phyloP scores from a whole-genome alignment of 2,329 filamentous ascomycete genomes.

The Ophiocordyceps camponoti-saundersi region DNA sequence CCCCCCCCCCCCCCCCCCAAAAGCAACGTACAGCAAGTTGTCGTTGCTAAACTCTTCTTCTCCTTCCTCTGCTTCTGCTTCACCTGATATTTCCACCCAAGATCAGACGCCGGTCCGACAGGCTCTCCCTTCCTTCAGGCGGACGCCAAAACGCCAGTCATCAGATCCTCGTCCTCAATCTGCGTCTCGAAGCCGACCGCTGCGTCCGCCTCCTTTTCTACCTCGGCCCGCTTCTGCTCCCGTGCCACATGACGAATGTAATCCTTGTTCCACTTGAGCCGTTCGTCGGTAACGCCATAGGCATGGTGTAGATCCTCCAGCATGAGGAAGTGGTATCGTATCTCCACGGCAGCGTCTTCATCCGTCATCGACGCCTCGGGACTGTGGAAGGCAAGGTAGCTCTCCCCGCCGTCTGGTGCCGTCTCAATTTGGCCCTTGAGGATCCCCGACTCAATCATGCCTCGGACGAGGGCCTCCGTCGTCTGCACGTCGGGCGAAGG shows the following conservation, averaged over 20 bases:
- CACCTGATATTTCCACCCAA: no score
- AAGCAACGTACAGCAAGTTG: no score
- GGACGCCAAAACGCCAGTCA: constrained; percentile 25
- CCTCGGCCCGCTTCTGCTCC: constrained; percentile 28
- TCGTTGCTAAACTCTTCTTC: no score
- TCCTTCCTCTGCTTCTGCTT: no score
- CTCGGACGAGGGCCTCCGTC: constrained; percentile 27
- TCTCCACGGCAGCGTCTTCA: constrained; percentile 27
- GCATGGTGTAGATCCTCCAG: constrained; percentile 28
- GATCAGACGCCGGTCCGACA: no score
- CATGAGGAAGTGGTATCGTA: constrained; percentile 21
- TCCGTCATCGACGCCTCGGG: constrained; percentile 28
- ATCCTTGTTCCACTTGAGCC: constrained; percentile 36
- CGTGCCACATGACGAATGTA: constrained; percentile 31
- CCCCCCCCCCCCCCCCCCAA: no score
- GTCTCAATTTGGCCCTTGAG: constrained; percentile 34
- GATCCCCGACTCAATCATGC: constrained; percentile 38
- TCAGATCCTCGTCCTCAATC: constrained; percentile 44
- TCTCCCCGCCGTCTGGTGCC: constrained; percentile 20
- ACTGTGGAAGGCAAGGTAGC: constrained; percentile 34
- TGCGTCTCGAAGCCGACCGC: constrained; percentile 25
- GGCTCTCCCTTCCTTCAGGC: neutral
- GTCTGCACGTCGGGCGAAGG: constrained; percentile 23
- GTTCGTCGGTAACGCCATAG: constrained; percentile 34
- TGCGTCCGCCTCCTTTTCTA: constrained; percentile 18